phyloP scores from a whole-genome alignment of 2,329 filamentous ascomycete species.

The Xylaria hypoxylon region DNA sequence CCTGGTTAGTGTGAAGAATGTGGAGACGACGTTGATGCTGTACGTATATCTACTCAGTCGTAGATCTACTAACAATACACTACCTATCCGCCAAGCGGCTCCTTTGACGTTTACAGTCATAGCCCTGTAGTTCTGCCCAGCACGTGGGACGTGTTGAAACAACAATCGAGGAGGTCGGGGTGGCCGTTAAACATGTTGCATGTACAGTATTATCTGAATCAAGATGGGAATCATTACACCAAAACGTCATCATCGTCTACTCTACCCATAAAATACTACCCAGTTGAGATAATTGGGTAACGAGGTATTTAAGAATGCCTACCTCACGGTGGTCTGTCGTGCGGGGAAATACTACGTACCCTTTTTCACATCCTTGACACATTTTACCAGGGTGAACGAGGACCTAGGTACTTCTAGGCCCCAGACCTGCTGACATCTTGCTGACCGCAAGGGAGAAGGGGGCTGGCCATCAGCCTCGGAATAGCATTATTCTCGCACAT shows the following conservation, averaged over 20 bases:
- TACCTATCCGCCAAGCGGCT: too few relatives aligned
- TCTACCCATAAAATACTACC: not conserved
- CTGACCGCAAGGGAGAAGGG: not conserved
- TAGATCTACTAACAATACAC: too few relatives aligned
- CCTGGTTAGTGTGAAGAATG: too few relatives aligned
- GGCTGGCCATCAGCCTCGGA: slow-evolving; percentile 6
- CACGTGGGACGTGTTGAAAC: slow-evolving; percentile 2
- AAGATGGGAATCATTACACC: not conserved
- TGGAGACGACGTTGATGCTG: not conserved
- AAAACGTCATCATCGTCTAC: slow-evolving; percentile 8
- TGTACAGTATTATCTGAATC: slow-evolving; percentile 6
- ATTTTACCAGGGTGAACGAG: slow-evolving; percentile 9
- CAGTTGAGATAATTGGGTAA: not conserved
- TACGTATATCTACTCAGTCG: not conserved
- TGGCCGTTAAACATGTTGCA: not conserved
- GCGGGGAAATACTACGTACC: slow-evolving; percentile 28
- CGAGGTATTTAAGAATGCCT: slow-evolving; percentile 1
- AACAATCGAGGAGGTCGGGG: not conserved
- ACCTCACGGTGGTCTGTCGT: not conserved
- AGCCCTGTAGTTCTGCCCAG: not conserved
- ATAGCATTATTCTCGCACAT: slow-evolving; percentile 11
- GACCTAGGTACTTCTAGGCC: not conserved
- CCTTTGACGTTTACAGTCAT: too few relatives aligned
- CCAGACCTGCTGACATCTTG: slow-evolving; percentile 13
- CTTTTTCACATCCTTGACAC: slow-evolving; percentile 26